These are phyloP conservation scores for Pterocarpus macrocarpus DNA, from an alignment of 306 rosid species.

Conservation along the genomic window DNA sequence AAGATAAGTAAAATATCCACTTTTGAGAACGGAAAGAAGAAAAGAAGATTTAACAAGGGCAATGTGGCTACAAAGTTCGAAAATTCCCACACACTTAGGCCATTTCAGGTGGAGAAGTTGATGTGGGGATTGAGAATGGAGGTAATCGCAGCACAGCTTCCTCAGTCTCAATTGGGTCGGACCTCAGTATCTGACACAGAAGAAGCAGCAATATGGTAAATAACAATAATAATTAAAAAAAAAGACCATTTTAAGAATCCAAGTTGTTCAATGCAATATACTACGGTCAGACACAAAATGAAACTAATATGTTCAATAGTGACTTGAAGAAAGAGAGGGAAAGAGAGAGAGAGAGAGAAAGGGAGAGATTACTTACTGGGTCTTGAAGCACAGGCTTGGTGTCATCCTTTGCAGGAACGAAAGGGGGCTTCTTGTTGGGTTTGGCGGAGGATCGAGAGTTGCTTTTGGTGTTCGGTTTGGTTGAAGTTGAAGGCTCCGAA, in stretches of 20 bases:
- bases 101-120: constrained; percentile 43
- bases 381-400: constrained; percentile 91
- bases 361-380: constrained; percentile 69
- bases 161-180: constrained; percentile 89
- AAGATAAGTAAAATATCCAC: background rate
- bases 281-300: too few relatives aligned
- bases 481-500: constrained; percentile 48
- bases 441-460: constrained; percentile 29
- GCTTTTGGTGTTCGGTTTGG: constrained; percentile 46
- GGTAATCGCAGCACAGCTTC: constrained; percentile 87
- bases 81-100: background rate
- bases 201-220: constrained; percentile 14
- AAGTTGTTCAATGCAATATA: background rate
- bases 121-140: constrained; percentile 55
- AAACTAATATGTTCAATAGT: too few relatives aligned
- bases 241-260: background rate
- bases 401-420: constrained; percentile 84
- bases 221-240: background rate
- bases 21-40: constrained; percentile 5
- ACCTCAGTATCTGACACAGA: constrained; percentile 73
- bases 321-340: too few relatives aligned
- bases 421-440: constrained; percentile 62
- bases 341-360: constrained; percentile 3
- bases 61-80: background rate
- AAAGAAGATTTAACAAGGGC: background rate